phyloP scores from a whole-genome alignment of 2,329 filamentous ascomycete species.

The Penicillium sp. region DNA sequence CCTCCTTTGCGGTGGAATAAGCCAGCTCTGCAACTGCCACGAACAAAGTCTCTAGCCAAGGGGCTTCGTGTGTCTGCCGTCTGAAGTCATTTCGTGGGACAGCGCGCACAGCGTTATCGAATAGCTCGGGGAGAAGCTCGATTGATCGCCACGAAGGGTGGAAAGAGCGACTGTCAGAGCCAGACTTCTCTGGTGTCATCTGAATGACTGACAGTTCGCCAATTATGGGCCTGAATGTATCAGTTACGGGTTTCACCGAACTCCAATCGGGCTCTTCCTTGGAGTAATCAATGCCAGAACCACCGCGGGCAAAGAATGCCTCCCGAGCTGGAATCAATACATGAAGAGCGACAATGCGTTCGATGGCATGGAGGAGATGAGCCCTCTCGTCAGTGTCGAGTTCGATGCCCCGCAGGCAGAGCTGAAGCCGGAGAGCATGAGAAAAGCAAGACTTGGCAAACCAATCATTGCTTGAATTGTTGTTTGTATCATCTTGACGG shows the following conservation, averaged over 20 bases:
- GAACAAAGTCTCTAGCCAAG: constrained; percentile 57
- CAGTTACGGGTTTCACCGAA: constrained; percentile 40
- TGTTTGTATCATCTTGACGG: constrained; percentile 38
- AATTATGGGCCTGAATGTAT: constrained; percentile 43
- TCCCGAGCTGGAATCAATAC: constrained; percentile 47
- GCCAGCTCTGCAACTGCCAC: constrained; percentile 46
- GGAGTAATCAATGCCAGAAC: constrained; percentile 40
- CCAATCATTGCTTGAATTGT: constrained; percentile 40
- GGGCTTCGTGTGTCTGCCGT: constrained; percentile 50
- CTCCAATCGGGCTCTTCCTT: constrained; percentile 40
- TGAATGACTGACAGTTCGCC: constrained; percentile 26
- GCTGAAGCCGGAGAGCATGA: constrained; percentile 40
- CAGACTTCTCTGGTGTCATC: constrained; percentile 9
- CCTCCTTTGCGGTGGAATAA: constrained; percentile 40
- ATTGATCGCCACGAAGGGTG: constrained; percentile 35
- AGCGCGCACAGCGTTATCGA: constrained; percentile 52
- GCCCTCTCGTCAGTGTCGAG: constrained; percentile 38
- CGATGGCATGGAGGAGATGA: constrained; percentile 39
- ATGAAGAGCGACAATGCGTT: constrained; percentile 46
- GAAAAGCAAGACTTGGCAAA: constrained; percentile 42
- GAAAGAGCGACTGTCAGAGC: constrained; percentile 19
- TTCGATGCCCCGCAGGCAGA: constrained; percentile 32
- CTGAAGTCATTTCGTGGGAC: constrained; percentile 50
- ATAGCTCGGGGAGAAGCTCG: constrained; percentile 46
- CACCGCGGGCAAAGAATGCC: constrained; percentile 42